Conservation (phyloP, 1,139 yeast genomes). For the Suhomyces taliae region DNA sequence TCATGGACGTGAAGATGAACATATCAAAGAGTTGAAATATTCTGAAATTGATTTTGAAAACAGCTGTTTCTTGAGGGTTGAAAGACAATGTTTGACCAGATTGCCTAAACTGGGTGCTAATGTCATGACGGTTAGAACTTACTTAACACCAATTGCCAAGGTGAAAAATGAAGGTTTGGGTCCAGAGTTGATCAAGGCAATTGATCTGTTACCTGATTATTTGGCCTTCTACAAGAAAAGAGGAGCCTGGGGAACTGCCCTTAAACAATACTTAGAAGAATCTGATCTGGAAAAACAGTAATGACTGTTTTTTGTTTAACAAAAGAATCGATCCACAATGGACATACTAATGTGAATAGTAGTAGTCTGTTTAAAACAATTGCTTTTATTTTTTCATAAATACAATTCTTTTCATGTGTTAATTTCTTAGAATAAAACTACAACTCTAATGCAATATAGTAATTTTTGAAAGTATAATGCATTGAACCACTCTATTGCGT, state of each 20-base stretch:
- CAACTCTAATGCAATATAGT: too few species aligned
- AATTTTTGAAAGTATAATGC: too few species aligned
- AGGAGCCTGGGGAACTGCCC: constrained; percentile 67
- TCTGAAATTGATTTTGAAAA: constrained; percentile 41
- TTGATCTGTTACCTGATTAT: constrained; percentile 57
- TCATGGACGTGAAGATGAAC: constrained; percentile 38
- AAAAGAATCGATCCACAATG: too few species aligned
- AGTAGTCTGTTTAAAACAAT: too few species aligned
- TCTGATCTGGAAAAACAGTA: too few species aligned
- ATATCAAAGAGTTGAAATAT: constrained; percentile 18
- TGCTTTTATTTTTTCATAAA: constrained; percentile 1
- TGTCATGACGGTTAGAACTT: constrained; percentile 44
- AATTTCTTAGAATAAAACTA: too few species aligned
- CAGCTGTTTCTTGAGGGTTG: constrained; percentile 39
- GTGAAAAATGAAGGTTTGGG: constrained; percentile 40
- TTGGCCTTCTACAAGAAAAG: constrained; percentile 61
- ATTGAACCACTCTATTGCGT: too few species aligned
- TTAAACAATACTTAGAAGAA: constrained; percentile 40
- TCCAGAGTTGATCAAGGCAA: constrained; percentile 53
- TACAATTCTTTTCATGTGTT: not conserved
- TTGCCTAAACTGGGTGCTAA: constrained; percentile 40
- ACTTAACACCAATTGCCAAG: constrained; percentile 36
- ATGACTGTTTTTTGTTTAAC: too few species aligned
- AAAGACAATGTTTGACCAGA: constrained; percentile 42
- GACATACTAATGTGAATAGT: too few species aligned